Conservation (phyloP, 2,329 filamentous ascomycete species). For the Helotiales sp. region DNA sequence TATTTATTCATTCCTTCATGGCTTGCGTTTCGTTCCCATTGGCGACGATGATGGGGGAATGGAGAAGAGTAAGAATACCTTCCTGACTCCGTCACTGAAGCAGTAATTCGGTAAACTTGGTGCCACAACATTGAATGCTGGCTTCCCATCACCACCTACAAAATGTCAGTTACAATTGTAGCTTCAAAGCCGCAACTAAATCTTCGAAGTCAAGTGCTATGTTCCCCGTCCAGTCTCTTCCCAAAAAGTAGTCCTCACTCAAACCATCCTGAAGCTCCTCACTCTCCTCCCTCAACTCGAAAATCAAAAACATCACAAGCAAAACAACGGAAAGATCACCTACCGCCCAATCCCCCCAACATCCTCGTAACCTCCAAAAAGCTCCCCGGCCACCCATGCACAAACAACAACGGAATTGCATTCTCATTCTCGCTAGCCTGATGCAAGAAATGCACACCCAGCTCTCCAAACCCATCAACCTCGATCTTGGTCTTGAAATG, state of each 20-base stretch:
- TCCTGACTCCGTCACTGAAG: conserved; percentile 47
- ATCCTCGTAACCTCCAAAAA: conserved; percentile 69
- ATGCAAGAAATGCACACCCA: conserved; percentile 70
- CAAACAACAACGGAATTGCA: conserved; percentile 69
- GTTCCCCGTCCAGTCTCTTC: background rate
- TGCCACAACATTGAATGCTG: conserved; percentile 50
- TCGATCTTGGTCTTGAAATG: conserved; percentile 47
- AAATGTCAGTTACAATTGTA: background rate
- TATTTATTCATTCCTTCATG: too few species aligned
- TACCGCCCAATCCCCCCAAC: conserved; percentile 44
- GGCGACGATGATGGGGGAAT: too few species aligned
- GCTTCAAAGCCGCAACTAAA: background rate
- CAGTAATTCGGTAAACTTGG: conserved; percentile 60
- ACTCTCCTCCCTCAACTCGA: background rate
- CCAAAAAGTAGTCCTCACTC: too few species aligned
- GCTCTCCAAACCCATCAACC: conserved; percentile 61
- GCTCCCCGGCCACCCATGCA: conserved; percentile 69
- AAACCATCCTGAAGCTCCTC: too few species aligned
- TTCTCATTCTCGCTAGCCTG: conserved; percentile 51
- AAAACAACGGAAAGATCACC: background rate
- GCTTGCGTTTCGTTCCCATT: too few species aligned
- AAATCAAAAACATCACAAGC: background rate
- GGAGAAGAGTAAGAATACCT: conserved; percentile 28
- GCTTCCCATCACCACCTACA: conserved; percentile 29
- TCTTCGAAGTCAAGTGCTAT: background rate